Base-by-base conservation (phyloP, 2,329 filamentous ascomycete species). In the Colletotrichum agaves region DNA sequence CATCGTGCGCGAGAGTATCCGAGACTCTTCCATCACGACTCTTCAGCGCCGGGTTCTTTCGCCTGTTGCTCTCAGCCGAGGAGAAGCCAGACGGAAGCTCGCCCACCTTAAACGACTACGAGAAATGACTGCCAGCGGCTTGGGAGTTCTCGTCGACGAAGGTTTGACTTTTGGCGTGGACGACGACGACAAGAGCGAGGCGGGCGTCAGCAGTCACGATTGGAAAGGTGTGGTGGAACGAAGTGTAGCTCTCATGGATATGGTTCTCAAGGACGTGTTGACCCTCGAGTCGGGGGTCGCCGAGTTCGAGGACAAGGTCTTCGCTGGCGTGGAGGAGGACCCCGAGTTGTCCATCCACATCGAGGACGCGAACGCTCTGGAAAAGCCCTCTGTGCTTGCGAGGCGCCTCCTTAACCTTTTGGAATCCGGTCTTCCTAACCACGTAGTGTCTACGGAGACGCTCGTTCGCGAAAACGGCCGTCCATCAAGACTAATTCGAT, bases 91-190 rank as follows among this genome's bases (percentile, higher is more conserved):
- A 52, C 83, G 82, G 68, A 98, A 97, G 77, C 91, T 92, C 74
- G 85, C 86, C 3, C 86, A 86, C 19, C 83, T 98, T 56, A 90
- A 87, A 74, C 88, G 88, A 73, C 83, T 97, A 71, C 88, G 92
- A 52, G 88, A 94, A 74, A 89, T 95, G 78, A 94, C 93, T 62
- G 93, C 95, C 2, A 94, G 93, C 74, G 93, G 93, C 1, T 84
- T 98, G 4, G 96, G 96, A 15, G 88, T 98, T 4, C 82, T 99
- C 27, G 90, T 98, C 72, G 93, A 95, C 62, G 93, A 97, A 75
- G 94, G 93, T 3, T 82, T 98, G 53, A 89, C 88, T 56, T 89
- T 93, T 72, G 86, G 86, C 47, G 82, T 86, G 19, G 84, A 85
- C 31, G 88, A 90, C 15, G 77, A 80, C 37, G 80, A 83, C 61